Conservation (phyloP, 2,329 filamentous ascomycete species). For the Ambrosiella beaveri region DNA sequence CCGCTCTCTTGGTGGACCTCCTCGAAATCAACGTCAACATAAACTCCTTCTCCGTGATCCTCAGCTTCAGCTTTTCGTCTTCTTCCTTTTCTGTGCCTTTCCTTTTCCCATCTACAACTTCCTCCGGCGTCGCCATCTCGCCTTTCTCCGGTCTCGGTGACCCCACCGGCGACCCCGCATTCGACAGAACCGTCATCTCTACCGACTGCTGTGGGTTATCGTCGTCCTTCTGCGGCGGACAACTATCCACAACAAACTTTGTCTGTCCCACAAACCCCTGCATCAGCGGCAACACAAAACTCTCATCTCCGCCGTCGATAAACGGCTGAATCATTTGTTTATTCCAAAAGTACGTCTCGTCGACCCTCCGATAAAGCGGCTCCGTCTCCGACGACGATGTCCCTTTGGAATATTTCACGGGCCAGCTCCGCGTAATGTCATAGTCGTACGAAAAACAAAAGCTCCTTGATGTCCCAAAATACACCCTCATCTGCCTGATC, state of each 20-base stretch:
- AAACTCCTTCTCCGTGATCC: slow-evolving; percentile 35
- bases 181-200: slow-evolving; percentile 25
- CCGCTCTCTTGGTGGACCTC: slow-evolving; percentile 69
- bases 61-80: neutral
- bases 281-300: slow-evolving; percentile 63
- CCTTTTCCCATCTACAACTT: slow-evolving; percentile 3
- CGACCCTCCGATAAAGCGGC: slow-evolving; percentile 55
- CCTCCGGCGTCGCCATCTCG: slow-evolving; percentile 15
- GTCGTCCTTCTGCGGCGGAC: slow-evolving; percentile 38
- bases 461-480: slow-evolving; percentile 65
- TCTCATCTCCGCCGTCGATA: slow-evolving; percentile 52
- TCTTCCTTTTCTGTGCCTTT: neutral
- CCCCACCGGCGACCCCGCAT: slow-evolving; percentile 13
- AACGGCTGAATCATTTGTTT: slow-evolving; percentile 56
- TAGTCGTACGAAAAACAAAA: slow-evolving; percentile 95
- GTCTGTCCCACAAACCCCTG: slow-evolving; percentile 89
- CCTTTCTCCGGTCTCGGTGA: slow-evolving; percentile 1
- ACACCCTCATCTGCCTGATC: slow-evolving; percentile 63
- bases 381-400: slow-evolving; percentile 16
- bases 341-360: slow-evolving; percentile 86
- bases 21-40: slow-evolving; percentile 85
- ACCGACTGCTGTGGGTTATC: slow-evolving; percentile 27
- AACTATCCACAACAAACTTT: slow-evolving; percentile 54
- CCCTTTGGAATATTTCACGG: slow-evolving; percentile 26
- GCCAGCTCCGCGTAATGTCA: slow-evolving; percentile 60